A percentile compares a stretch with the other conserved stretches of the same genome.
Evolutionary conservation across 495 filamentous ascomycete genomes (phyloP).

Genomic region (Staphylotrichum longicolle): DNA sequence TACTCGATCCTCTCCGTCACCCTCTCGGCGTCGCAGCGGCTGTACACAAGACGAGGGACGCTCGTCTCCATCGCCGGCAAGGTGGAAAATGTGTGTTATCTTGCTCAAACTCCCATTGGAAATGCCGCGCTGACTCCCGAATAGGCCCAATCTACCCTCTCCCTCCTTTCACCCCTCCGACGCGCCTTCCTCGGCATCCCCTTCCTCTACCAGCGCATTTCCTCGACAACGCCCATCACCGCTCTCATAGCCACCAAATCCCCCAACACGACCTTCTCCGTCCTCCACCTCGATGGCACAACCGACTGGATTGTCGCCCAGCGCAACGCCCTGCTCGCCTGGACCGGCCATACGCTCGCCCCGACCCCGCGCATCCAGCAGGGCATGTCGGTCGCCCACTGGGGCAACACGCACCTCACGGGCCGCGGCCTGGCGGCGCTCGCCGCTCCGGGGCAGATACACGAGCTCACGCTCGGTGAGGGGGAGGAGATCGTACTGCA

Average conservation of each 20-base stretch:
- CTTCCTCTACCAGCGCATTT: constrained; percentile 89
- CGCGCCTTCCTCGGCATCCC: constrained; percentile 78
- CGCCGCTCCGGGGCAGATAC: constrained; percentile 79
- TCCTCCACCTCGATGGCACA: constrained; percentile 89
- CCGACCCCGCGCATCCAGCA: constrained; percentile 71
- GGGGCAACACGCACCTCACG: constrained; percentile 84
- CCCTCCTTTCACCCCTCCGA: constrained; percentile 76
- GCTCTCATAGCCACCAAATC: constrained; percentile 85
- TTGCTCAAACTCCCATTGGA: constrained; percentile 13
- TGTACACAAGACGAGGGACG: constrained; percentile 88
- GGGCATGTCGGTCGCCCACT: constrained; percentile 76
- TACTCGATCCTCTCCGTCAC: constrained; percentile 91
- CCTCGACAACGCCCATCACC: constrained; percentile 79
- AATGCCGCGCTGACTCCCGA: constrained; percentile 16
- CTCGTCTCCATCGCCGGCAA: constrained; percentile 87
- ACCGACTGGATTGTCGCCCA: constrained; percentile 93
- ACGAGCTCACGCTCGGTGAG: constrained; percentile 70
- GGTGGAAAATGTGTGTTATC: constrained; percentile 68
- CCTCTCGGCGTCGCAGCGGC: constrained; percentile 85
- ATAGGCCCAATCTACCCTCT: constrained; percentile 79
- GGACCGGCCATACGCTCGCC: constrained; percentile 86
- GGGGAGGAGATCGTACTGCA: constrained; percentile 88
- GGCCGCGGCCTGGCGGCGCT: constrained; percentile 85
- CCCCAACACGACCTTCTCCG: constrained; percentile 75
- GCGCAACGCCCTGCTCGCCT: constrained; percentile 80